Percentiles rank a stretch among this genome's conserved stretches.
phyloP scores from a whole-genome alignment of 441 rosid species.

The Rhodomyrtus psidioides region DNA sequence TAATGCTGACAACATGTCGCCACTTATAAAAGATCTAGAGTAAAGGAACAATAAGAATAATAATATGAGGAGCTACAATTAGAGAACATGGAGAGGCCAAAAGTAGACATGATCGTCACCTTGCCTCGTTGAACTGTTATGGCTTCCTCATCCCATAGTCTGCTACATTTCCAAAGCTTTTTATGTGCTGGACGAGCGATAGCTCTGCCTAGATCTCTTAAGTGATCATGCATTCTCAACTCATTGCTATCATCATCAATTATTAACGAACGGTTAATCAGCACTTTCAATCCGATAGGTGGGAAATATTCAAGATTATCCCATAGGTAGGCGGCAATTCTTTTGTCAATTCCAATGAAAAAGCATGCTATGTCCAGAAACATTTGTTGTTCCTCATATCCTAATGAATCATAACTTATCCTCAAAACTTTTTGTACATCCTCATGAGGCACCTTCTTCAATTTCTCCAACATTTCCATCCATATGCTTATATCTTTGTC shows the following conservation, averaged over 20 bases:
- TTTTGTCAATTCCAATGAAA: background rate
- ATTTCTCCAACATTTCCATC: background rate
- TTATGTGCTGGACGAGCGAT: rapidly evolving
- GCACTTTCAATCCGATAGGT: too few relatives aligned
- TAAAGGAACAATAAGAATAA: too few relatives aligned
- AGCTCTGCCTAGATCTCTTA: background rate
- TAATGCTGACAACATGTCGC: background rate
- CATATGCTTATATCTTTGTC: background rate
- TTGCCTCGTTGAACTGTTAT: rapidly evolving
- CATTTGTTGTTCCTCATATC: background rate
- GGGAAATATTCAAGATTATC: background rate
- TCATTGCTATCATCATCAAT: background rate
- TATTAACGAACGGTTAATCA: background rate
- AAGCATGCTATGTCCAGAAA: background rate
- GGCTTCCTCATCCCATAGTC: background rate
- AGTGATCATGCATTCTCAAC: background rate
- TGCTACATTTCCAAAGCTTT: background rate
- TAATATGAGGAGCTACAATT: too few relatives aligned
- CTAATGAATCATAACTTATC: background rate
- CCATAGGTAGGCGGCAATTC: background rate
- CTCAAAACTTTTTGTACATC: background rate
- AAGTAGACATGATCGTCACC: background rate
- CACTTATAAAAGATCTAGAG: rapidly evolving
- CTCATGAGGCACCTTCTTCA: background rate
- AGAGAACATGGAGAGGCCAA: background rate